A percentile compares a stretch with the other conserved stretches of the same genome.
Evolutionary conservation across 352 stramenopile genomes (phyloP).

Genomic region (Globisporangium acanthophoron): DNA sequence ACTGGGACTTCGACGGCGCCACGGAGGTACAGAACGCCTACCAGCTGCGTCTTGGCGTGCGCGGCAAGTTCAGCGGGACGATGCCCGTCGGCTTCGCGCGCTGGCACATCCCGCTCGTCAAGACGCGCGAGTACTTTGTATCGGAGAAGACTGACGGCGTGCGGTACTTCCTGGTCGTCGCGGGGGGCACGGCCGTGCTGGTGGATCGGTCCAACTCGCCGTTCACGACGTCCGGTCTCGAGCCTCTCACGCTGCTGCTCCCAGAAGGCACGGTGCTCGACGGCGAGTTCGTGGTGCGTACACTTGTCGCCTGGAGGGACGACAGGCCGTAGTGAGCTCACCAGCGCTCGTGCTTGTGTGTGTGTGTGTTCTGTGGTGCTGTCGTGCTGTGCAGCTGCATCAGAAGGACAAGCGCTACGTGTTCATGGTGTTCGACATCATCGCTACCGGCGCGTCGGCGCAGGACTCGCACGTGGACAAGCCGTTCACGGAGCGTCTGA

Average conservation of each 20-base stretch:
- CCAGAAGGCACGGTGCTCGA: slow-evolving; percentile 87
- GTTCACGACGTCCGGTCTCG: slow-evolving; percentile 73
- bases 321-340: not conserved
- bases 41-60: slow-evolving; percentile 57
- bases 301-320: not conserved
- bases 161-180: slow-evolving; percentile 87
- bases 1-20: slow-evolving; percentile 67
- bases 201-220: slow-evolving; percentile 77
- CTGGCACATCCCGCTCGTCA: slow-evolving; percentile 83
- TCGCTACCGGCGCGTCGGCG: slow-evolving; percentile 64
- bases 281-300: slow-evolving; percentile 81
- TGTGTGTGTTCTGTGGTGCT: slow-evolving; percentile 6
- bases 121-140: slow-evolving; percentile 82
- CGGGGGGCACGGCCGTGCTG: slow-evolving; percentile 53
- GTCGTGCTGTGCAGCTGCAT: slow-evolving; percentile 42
- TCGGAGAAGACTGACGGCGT: slow-evolving; percentile 91
- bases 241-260: slow-evolving; percentile 74
- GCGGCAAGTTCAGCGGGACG: slow-evolving; percentile 84
- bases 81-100: slow-evolving; percentile 91
- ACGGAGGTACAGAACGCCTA: slow-evolving; percentile 80
- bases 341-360: not conserved
- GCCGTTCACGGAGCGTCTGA: slow-evolving; percentile 70
- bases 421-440: slow-evolving; percentile 90
- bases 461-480: slow-evolving; percentile 77
- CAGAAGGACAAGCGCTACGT: slow-evolving; percentile 79